Evolutionary conservation across 106 monocot species (phyloP), one percentile per base, ranked within the genome.

Genomic region (Dactylorhiza incarnata): DNA sequence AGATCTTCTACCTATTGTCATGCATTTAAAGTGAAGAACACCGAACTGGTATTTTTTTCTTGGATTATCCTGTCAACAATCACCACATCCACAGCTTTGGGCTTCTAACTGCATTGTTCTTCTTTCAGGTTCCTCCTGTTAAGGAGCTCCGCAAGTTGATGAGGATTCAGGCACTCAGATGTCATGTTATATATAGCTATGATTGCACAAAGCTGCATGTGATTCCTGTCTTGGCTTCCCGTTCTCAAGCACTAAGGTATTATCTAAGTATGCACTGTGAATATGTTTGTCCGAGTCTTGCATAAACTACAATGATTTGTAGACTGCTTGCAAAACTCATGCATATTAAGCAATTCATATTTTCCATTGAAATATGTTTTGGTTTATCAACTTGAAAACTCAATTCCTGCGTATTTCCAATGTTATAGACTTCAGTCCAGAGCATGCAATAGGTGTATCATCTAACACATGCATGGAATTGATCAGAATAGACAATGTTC

Each of bases 231-330:
- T 81, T 94, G 22, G 97, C 97, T 71, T 97, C 97, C 77, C 85
- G 91, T 19, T 87, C 94, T 10, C 94, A 93, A 52, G 97, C 97
- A 47, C 87, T 97, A 56, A 97, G 97, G 97, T 97, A 78, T 26
- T 29, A 45, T 74, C 23, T 52, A 22, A 54, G 52, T 16, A 24
- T 52, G 44, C 37, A 45, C 29, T 69, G 45, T 69, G 15, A 16
- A 20, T 44, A 68, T 69, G 69, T 17, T 45, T 3, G 69, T 65
- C 26, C 26, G 25, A 65, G 29, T 65, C 29, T 29, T 65, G 24
- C 24, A 65, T 65, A 29, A 24, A 65, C 24, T 65, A 10, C 29
- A 59, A 59, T 22, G 58, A 22, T 59, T 59, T 22, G 20, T 59
- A 23, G 58, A 59, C 22, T 22, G 6, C 58, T 22, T 59, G 19